phyloP scores from a whole-genome alignment of 768 basidiomycete species.

The Pulveroboletus sp. region DNA sequence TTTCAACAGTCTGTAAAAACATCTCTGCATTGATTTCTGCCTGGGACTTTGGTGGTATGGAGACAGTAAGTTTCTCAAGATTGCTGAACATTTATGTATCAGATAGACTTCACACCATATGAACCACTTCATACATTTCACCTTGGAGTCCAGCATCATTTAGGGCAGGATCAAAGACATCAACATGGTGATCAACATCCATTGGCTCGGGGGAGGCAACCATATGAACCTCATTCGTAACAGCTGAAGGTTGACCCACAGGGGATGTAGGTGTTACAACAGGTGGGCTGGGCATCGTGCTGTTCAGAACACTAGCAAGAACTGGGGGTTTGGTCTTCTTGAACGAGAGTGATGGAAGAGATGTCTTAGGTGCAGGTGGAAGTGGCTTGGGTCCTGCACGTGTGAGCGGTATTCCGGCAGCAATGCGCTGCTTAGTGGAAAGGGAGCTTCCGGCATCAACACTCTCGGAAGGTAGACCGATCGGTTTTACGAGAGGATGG shows the following conservation, averaged over 20 bases:
- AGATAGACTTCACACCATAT: neutral
- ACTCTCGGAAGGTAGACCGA: slow-evolving; percentile 21
- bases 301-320: slow-evolving; percentile 7
- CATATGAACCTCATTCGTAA: neutral
- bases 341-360: slow-evolving; percentile 37
- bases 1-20: slow-evolving; percentile 23
- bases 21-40: slow-evolving; percentile 21
- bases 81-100: neutral
- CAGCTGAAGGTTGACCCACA: neutral
- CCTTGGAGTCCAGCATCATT: slow-evolving; percentile 5
- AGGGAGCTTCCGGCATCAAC: slow-evolving; percentile 36
- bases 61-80: neutral
- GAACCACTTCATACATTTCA: slow-evolving; percentile 16
- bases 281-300: neutral
- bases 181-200: slow-evolving; percentile 16
- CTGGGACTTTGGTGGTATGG: slow-evolving; percentile 19
- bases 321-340: slow-evolving; percentile 37
- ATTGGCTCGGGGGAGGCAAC: slow-evolving; percentile 19
- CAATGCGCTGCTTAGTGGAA: slow-evolving; percentile 49
- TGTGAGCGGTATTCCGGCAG: slow-evolving; percentile 37
- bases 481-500: slow-evolving; percentile 32
- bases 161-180: slow-evolving; percentile 9
- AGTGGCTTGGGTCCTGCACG: slow-evolving; percentile 34
- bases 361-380: slow-evolving; percentile 17
- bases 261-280: slow-evolving; percentile 11